A percentile compares a stretch with the other conserved stretches of the same genome.
phyloP scores from a whole-genome alignment of 768 basidiomycete species.

The Boletales sp. region DNA sequence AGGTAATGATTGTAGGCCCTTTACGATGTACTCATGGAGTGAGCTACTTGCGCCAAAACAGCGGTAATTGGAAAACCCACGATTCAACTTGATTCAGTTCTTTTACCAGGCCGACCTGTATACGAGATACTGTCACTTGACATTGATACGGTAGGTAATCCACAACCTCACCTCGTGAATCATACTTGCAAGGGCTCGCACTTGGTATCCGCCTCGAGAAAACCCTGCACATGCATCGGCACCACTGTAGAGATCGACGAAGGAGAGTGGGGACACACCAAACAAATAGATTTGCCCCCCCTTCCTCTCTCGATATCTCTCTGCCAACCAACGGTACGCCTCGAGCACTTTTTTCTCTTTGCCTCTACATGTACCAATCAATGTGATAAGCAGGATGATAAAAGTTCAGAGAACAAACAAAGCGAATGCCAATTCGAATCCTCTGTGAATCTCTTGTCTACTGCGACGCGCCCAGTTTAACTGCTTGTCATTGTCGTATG shows the following conservation, averaged over 20 bases:
- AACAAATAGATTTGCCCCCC: slow-evolving; percentile 34
- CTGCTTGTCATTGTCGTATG: slow-evolving; percentile 9
- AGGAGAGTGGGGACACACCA: slow-evolving; percentile 15
- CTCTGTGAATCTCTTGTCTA: neutral
- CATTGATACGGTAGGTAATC: neutral
- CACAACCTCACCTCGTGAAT: slow-evolving; percentile 18
- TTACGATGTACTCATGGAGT: neutral
- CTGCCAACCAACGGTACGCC: slow-evolving; percentile 1
- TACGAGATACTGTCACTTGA: neutral
- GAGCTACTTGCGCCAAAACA: neutral
- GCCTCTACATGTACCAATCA: neutral
- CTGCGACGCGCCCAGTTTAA: neutral
- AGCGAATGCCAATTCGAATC: neutral
- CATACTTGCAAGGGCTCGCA: slow-evolving; percentile 34
- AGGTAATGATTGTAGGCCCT: neutral
- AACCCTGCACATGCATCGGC: slow-evolving; percentile 24
- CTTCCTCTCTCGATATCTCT: neutral
- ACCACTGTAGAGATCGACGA: too few species aligned
- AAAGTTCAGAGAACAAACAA: neutral
- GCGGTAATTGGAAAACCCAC: neutral
- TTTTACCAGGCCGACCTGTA: neutral
- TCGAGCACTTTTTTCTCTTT: neutral
- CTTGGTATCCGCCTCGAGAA: slow-evolving; percentile 39
- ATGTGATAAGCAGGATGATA: too few species aligned
- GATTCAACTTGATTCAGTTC: neutral